Evolutionary conservation across 331 rosid species (phyloP).

Genomic region (Rosa hybrid): DNA sequence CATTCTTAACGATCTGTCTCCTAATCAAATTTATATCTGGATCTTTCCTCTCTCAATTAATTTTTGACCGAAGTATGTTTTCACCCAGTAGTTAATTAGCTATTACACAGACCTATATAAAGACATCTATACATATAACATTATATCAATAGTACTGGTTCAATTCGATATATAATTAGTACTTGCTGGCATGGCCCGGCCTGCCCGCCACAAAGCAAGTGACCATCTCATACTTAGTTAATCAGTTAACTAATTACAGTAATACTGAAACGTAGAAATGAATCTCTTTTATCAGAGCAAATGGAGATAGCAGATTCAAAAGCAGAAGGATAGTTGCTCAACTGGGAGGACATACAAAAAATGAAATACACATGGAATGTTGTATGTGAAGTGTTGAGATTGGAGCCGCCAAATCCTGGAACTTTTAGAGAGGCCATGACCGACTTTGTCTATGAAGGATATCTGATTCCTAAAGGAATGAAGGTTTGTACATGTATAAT

Average conservation of each 20-base stretch:
- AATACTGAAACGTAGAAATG: background rate
- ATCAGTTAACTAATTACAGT: background rate
- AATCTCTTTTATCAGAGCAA: conserved; percentile 5
- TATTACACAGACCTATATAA: no score
- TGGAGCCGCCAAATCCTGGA: conserved; percentile 41
- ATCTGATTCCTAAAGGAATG: conserved; percentile 52
- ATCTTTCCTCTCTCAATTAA: no score
- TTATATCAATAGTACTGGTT: no score
- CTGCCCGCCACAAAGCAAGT: no score
- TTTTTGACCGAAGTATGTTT: no score
- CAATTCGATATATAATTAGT: no score
- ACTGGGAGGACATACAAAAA: conserved; percentile 59
- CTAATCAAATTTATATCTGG: no score
- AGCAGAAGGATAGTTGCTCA: conserved; percentile 30
- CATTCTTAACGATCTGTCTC: no score
- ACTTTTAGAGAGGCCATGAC: conserved; percentile 45
- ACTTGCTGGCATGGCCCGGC: no score
- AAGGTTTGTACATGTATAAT: conserved; percentile 31
- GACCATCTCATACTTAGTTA: no score
- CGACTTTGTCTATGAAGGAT: conserved; percentile 46
- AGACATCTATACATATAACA: no score
- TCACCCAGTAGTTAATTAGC: no score
- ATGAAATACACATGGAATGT: conserved; percentile 63
- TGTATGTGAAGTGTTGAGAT: conserved; percentile 42
- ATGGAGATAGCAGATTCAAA: conserved; percentile 33